These are phyloP conservation scores for Trypanosoma rangeli DNA, from an alignment of 208 protist genomes.

Conservation along the genomic window DNA sequence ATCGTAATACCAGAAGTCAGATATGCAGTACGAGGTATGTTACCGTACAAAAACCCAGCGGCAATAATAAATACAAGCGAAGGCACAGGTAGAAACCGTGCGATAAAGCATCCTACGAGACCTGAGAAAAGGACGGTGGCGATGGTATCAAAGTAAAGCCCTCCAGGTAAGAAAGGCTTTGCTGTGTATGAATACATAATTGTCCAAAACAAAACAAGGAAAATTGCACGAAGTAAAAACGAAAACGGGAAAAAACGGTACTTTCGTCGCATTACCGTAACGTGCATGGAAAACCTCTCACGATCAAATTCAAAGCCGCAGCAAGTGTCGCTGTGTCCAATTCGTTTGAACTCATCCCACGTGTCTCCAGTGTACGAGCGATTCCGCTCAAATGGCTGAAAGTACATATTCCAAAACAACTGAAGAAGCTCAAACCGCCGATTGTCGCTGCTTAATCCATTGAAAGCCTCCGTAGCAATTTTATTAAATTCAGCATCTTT, in stretches of 20 bases:
- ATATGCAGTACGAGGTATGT: constrained; percentile 42
- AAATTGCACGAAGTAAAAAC: constrained; percentile 45
- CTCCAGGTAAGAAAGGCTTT: constrained; percentile 50
- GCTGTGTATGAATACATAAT: constrained; percentile 42
- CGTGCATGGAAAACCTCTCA: constrained; percentile 39
- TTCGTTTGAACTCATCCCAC: constrained; percentile 45
- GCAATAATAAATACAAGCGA: constrained; percentile 51
- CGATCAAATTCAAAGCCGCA: constrained; percentile 42
- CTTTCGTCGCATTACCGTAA: constrained; percentile 38
- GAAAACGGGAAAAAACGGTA: constrained; percentile 58
- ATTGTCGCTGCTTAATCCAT: constrained; percentile 35
- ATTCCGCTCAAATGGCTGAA: constrained; percentile 45
- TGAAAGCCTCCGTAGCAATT: constrained; percentile 44
- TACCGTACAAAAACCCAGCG: constrained; percentile 58
- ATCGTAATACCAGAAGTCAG: constrained; percentile 47
- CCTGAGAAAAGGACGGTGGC: constrained; percentile 51
- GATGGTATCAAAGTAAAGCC: constrained; percentile 55
- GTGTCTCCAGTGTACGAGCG: constrained; percentile 50
- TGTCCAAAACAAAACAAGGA: constrained; percentile 54
- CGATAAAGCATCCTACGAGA: constrained; percentile 39
- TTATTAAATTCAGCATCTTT: constrained; percentile 35
- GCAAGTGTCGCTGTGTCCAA: constrained; percentile 30
- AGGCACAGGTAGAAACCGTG: constrained; percentile 38
- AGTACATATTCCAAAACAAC: constrained; percentile 44
- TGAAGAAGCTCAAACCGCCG: constrained; percentile 42